Conservation (phyloP, 225 moss, liverwort and hornwort species). For the Physcomitrellopsis africana region DNA sequence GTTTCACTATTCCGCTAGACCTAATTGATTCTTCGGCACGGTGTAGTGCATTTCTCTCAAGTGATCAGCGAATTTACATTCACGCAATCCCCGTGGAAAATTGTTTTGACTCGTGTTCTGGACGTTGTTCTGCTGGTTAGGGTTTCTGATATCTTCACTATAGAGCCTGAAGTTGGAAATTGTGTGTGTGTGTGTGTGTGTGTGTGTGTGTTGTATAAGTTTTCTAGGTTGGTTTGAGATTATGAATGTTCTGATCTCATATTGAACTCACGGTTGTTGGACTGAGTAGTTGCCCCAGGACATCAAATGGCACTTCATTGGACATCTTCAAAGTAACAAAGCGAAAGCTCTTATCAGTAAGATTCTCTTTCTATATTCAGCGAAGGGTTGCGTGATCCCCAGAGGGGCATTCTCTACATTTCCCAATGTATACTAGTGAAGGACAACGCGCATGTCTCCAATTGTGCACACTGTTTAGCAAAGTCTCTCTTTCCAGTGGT, state of each 20-base stretch:
- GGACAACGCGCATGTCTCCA: neutral
- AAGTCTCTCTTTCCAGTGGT: neutral
- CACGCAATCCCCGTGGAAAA: neutral
- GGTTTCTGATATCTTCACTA: constrained; percentile 5
- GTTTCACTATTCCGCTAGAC: neutral
- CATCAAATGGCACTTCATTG: constrained; percentile 90
- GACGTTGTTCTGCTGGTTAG: constrained; percentile 1
- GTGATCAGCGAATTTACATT: constrained; percentile 4
- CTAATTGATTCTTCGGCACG: constrained; percentile 17
- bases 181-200: neutral
- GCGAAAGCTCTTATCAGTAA: constrained; percentile 86
- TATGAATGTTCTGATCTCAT: neutral
- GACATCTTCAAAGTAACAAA: constrained; percentile 97
- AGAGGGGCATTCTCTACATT: neutral
- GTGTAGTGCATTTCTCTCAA: neutral
- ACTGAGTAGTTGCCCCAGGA: constrained; percentile 70
- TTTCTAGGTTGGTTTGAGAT: constrained; percentile 2
- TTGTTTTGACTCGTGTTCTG: neutral
- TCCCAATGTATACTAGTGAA: neutral
- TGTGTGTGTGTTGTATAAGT: neutral
- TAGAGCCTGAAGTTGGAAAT: neutral
- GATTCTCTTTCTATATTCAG: constrained; percentile 25
- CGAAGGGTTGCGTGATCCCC: neutral
- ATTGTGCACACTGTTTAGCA: neutral
- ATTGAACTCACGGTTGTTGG: constrained; percentile 31